A percentile compares a stretch with the other conserved stretches of the same genome.
Conservation (phyloP, 108 stramenopile species). For the Conticribra guillardii region DNA sequence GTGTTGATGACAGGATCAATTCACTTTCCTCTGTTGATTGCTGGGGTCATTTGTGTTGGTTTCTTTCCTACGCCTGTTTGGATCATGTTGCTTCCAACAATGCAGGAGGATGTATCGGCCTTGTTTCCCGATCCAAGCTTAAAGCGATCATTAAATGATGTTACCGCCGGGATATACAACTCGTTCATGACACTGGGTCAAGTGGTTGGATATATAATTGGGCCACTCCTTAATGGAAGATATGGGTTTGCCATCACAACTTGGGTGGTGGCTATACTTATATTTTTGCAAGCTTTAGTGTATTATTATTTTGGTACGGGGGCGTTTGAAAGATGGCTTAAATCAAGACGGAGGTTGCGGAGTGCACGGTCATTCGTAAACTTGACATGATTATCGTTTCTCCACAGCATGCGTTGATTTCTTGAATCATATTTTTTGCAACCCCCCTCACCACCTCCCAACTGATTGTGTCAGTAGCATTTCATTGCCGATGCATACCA, state of each 20-base stretch:
- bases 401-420: too few relatives aligned
- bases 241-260: constrained; percentile 31
- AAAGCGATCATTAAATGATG: constrained; percentile 30
- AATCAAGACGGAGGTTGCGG: not conserved
- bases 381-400: too few relatives aligned
- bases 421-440: too few relatives aligned
- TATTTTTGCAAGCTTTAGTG: constrained; percentile 32
- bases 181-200: constrained; percentile 44
- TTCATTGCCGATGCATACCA: too few relatives aligned
- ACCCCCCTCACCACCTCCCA: too few relatives aligned
- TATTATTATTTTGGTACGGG: constrained; percentile 19
- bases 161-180: constrained; percentile 49
- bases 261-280: constrained; percentile 18
- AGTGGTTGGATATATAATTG: constrained; percentile 42
- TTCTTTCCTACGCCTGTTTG: constrained; percentile 42
- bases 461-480: too few relatives aligned
- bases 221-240: constrained; percentile 25
- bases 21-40: constrained; percentile 20
- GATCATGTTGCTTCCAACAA: constrained; percentile 39
- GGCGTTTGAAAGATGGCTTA: not conserved
- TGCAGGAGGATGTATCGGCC: constrained; percentile 42
- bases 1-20: constrained; percentile 36
- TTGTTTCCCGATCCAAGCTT: constrained; percentile 28
- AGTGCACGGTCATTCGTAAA: too few relatives aligned
- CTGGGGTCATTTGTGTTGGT: constrained; percentile 25